Percentiles rank a stretch among this genome's conserved stretches.
These are phyloP conservation scores for Cymbopogon flexuosus DNA, from an alignment of 202 grass and related monocot species.

Conservation along the genomic window DNA sequence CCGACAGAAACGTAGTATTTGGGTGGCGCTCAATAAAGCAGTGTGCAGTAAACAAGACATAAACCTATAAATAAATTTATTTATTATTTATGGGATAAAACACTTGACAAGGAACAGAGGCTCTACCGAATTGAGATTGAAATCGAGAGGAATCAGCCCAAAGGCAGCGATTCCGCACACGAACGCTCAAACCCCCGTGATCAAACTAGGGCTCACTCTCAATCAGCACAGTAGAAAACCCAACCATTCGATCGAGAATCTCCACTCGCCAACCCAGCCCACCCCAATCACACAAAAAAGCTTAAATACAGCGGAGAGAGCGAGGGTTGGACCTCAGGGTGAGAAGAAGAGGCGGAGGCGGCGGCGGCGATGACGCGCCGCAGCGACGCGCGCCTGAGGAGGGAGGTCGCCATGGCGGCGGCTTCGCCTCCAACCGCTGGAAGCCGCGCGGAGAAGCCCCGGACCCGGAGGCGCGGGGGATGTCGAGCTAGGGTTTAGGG, in stretches of 20 bases:
- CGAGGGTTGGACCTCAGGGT: conserved; percentile 29
- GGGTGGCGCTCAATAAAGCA: neutral
- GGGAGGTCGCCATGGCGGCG: conserved; percentile 34
- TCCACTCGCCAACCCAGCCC: neutral
- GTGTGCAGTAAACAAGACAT: neutral
- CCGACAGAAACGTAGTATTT: neutral
- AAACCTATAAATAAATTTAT: neutral
- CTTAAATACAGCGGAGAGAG: neutral
- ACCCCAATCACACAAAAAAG: neutral
- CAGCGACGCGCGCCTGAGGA: conserved; percentile 31
- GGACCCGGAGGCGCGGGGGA: neutral
- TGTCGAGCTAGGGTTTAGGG: conserved; percentile 44
- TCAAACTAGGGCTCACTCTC: neutral
- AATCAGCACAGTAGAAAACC: neutral
- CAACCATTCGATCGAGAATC: neutral
- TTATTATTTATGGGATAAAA: neutral
- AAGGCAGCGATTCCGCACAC: neutral
- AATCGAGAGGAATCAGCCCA: conserved; percentile 6
- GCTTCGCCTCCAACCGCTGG: neutral
- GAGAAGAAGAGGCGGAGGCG: neutral
- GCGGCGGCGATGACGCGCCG: conserved; percentile 37
- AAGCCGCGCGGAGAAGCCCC: conserved; percentile 13
- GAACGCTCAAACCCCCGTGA: neutral
- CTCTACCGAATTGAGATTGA: neutral
- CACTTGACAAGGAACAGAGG: neutral